These are phyloP conservation scores for Boletus sp. DNA, from an alignment of 768 basidiomycete species.

Conservation along the genomic window DNA sequence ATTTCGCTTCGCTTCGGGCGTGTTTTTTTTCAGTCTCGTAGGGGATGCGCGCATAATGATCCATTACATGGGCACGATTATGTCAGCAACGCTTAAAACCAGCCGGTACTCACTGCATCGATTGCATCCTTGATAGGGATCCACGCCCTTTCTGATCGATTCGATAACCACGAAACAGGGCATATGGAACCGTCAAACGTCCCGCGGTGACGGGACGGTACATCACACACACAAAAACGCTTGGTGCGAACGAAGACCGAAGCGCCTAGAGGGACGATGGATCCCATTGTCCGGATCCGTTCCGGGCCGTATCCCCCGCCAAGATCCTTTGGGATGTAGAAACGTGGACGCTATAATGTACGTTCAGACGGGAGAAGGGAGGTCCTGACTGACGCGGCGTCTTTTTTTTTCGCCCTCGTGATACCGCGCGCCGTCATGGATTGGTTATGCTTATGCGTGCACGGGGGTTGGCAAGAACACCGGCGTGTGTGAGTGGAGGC, in stretches of 20 bases:
- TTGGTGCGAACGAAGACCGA: background rate
- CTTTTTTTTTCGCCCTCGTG: background rate
- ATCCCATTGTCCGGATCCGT: background rate
- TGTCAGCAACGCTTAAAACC: background rate
- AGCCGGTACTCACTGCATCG: background rate
- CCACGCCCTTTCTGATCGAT: constrained; percentile 14
- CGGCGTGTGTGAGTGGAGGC: too few relatives aligned
- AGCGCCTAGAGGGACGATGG: background rate
- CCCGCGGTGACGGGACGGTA: background rate
- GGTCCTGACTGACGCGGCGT: background rate
- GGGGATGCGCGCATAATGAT: background rate
- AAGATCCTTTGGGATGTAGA: background rate
- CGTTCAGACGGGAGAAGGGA: too few relatives aligned
- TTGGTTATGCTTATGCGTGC: background rate
- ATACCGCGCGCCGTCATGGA: background rate
- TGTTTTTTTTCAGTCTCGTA: background rate
- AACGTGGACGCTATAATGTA: background rate
- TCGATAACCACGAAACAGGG: constrained; percentile 3
- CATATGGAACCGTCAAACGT: background rate
- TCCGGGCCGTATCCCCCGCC: background rate
- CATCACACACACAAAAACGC: background rate
- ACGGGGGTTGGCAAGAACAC: background rate
- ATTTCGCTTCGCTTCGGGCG: constrained; percentile 7
- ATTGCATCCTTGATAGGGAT: constrained; percentile 7
- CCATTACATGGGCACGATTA: background rate